Evolutionary conservation across 1,139 yeast genomes (phyloP), one percentile per base, ranked within the genome.

Genomic region (Taiozyma onychis): DNA sequence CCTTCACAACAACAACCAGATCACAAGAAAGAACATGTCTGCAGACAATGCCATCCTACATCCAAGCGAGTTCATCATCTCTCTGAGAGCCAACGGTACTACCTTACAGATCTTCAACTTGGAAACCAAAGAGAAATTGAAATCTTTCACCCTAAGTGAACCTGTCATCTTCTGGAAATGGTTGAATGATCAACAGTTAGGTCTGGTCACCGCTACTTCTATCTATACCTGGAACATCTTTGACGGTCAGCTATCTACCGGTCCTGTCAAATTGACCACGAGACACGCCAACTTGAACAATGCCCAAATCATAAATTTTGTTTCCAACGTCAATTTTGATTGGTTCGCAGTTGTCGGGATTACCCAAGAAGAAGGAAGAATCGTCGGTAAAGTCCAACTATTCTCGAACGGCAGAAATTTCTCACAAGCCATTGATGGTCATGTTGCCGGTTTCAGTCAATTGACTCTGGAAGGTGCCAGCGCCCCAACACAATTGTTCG

Each of bases 31-130:
- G 72, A 87, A 88, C 68, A 95, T 95, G 97, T 81, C 89, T 51
- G 99, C 99, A 46, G 99, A 95, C 71, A 88, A 91, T 57, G 98
- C 97, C 48, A 93, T 95, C 66, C 85, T 95, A 95, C 96, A 91
- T 69, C 98, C 99, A 18, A 67, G 74, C 30, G 85, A 89, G 68
- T 81, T 84, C 70, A 91, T 93, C 58, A 91, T 95, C 61, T 90
- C 97, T 24, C 80, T 95, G 58, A 80, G 98, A 66, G 98, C 99
- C 45, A 95, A 91, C 65, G 97, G 97, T 57, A 89, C 97, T 50
- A 90, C 97, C 44, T 80, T 91, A 56, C 99, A 93, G 74, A 88
- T 93, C 60, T 95, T 93, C 73, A 89, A 95, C 70, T 77, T 95
- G 63, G 89, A 83, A 48, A 74, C 90, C 34, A 90, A 91, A 70